Conservation (phyloP, 1,139 yeast genomes). For the Lodderomyces parapsilosis region DNA sequence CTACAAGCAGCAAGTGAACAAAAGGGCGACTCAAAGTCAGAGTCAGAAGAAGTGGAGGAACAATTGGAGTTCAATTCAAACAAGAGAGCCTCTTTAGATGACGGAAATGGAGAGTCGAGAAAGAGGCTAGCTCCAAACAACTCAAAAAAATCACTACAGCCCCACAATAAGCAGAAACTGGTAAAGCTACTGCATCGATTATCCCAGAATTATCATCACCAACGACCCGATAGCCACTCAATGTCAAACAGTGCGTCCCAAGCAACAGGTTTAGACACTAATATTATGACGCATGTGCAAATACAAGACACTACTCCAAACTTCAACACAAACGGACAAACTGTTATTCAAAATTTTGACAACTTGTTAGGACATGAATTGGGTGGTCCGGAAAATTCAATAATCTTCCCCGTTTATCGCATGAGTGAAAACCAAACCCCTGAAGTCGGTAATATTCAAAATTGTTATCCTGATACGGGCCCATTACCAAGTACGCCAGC, state of each 20-base stretch:
- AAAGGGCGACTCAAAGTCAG: slow-evolving; percentile 8
- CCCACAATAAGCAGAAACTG: background rate
- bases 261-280: too few relatives aligned
- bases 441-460: background rate
- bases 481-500: background rate
- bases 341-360: slow-evolving; percentile 28
- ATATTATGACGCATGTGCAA: too few relatives aligned
- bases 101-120: background rate
- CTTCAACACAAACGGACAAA: background rate
- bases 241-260: background rate
- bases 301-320: background rate
- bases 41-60: background rate
- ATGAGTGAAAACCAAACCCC: slow-evolving; percentile 12
- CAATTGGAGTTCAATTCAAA: background rate
- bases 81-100: background rate
- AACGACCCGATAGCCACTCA: background rate
- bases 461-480: background rate
- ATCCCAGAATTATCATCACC: too few relatives aligned
- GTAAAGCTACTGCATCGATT: too few relatives aligned
- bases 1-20: background rate
- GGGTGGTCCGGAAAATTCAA: slow-evolving; percentile 20
- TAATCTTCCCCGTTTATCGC: slow-evolving; percentile 42
- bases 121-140: background rate
- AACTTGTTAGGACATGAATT: slow-evolving; percentile 23
- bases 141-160: background rate